Evolutionary conservation across 2,329 filamentous ascomycete species (phyloP), one percentile per base, ranked within the genome.

Genomic region (Ophiocordyceps camponoti-rufipedis): DNA sequence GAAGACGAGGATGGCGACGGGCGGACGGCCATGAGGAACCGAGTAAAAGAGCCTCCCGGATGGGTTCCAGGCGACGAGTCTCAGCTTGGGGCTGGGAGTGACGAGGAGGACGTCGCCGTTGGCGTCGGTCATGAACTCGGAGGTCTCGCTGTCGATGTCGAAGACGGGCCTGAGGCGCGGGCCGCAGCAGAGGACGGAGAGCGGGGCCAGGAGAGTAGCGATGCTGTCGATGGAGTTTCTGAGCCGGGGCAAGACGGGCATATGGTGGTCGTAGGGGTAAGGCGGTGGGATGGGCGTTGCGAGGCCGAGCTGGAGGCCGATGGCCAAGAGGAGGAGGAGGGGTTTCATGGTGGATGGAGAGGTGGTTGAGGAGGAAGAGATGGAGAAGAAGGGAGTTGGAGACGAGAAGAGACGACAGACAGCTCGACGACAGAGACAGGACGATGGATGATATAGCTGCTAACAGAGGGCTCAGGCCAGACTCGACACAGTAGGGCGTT

Each of bases 41-140:
- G 43, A 42, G 33, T 32, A 32, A 18, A 48, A 45, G 12, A 31
- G 31, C 12, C 39, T 43, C n/a, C 32, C n/a, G 5, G 18, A 18
- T 7, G 28, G 46, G 14, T 40, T 45, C 28, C 44, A 33, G 11
- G 23, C 29, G 14, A 41, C 28, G 38, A 28, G 33, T 6, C 33
- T 19, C 9, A 42, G 29, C 9, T 7, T 46, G 9, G 33, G 28
- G 28, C 42, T 47, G 28, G 47, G 46, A 5, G 47, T 28, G 3
- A 47, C 13, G 3, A 48, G 32, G 43, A 53, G 41, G 19, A 53
- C 5, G 2, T 53, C 48, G 38, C 48, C 50, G n/a, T 52, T 49
- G 41, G 44, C 23, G 18, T 55, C 50, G 12, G 47, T 39, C 35
- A 51, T 48, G 46, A 47, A 48, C 19, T 18, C 10, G 28, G 41